Base-by-base conservation (phyloP, 2,329 filamentous ascomycete species). In the Penicillium vulpinum region DNA sequence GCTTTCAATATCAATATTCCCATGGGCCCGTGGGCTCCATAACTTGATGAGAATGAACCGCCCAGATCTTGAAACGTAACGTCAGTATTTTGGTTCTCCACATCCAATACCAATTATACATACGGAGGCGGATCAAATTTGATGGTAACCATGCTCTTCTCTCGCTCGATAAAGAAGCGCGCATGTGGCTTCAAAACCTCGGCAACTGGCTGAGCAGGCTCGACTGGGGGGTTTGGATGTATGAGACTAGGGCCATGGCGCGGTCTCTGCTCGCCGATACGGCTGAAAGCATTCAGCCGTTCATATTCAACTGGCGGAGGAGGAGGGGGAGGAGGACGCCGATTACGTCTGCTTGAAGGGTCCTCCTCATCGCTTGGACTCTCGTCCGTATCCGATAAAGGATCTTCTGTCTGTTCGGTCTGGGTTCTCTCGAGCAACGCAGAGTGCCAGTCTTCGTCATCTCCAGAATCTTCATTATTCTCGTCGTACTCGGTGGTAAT, bases 1-100 rank as follows among this genome's bases (percentile, higher is more conserved):
- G 44, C 88, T 91, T 73, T 96, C 89, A 38, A 97, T 91, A 70
- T 96, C 92, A 62, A 97, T 95, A 67, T 95, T 96, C 4, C 84
- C 81, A 46, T 87, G 85, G 26, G 85, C 83, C 57, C 85, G 84
- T 2, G 89, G 89, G 66, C 88, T 92, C 90, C 91, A 97, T 72
- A 97, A 85, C 79, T 97, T 97, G 61, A 97, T 80, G 40, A 97
- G 76, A 51, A 97, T 88, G 71, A 89, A 95, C 55, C 90, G 85
- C 5, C 90, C 90, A 11, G 90, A 91, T 9, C 82, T 85, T 59
- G 31, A n/a, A 15, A 15, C 2, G 31, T 59, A 15, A 15, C 2
- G 31, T 59, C 26, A 62, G 50, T 26, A 49, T 31, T 33, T n/a
- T 11, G 2, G 8, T n/a, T 15, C 18, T 35, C 29, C 5, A 24